Evolutionary conservation across 768 basidiomycete species (phyloP), one percentile per base, ranked within the genome.

Genomic region (Xerocomus spinulosus): DNA sequence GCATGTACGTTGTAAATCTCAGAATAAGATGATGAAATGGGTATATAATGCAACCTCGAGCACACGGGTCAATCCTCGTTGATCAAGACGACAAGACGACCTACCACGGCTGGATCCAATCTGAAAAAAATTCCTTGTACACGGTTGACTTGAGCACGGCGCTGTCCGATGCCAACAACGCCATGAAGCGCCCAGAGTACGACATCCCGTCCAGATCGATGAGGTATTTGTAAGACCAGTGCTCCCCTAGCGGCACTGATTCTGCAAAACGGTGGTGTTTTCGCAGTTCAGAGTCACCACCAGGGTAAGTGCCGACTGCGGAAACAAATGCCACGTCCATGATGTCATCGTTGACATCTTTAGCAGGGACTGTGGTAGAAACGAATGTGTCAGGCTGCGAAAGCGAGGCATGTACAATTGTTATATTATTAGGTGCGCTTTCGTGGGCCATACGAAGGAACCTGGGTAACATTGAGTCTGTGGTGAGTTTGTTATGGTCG

Each of bases 151-250:
- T 97, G 50, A 98, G 68, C 9, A 92, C 89, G 3, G 83, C 89
- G 52, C 90, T 91, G 64, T 95, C 92, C 44, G 87, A 92, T 35
- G 84, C 85, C 57, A 92, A 67, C 61, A 91, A 82, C 1, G 84
- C 77, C 77, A 92, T 82, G 65, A 96, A 93, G 12, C 92, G 77
- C 3, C 85, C 94, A 23, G 87, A 92, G 67, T 97, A 98, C 17
- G 89, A 85, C 88, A 93, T 94, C 14, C 95, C 94, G 60, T 96
- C 94, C 48, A 98, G 68, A 67, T 97, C 94, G 52, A 94, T 68
- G 29, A 95, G 74, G 60, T 94, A 92, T 71, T 96, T 95, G 73
- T 93, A 91, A 49, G 83, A 73, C 94, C 94, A 98, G 59, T 92
- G 86, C 46, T 82, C 77, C 6, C 90, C 90, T 1, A 98, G 71